Evolutionary conservation across 345 rosid genomes (phyloP), one percentile per base, ranked within the genome.

Genomic region (Sapria himalayana): DNA sequence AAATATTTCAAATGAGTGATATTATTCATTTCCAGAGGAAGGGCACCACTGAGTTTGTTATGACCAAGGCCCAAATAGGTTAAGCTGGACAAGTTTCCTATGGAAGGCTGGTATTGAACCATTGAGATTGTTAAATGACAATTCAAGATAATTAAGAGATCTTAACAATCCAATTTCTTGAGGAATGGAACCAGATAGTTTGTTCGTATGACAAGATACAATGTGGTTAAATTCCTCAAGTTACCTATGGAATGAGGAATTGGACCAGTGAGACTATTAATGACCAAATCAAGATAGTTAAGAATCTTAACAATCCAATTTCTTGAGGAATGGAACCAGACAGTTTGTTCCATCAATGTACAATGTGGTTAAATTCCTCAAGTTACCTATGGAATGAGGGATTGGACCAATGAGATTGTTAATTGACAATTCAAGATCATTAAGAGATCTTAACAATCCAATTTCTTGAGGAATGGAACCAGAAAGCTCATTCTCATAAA

Each of bases 71-170:
- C 9, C 16, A 58, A 37, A 37, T 24, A 43, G 29, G 19, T n/a
- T n/a, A 56, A 25, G 16, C 32, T 56, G 24, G 55, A 42, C 37
- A 57, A 27, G 5, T 57, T 46, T 45, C 44, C 62, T 4, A 65
- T 56, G 19, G 63, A 44, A 9, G 55, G 49, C n/a, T 36, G 76
- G 72, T 40, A 70, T 52, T 36, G 36, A 33, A 16, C 71, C 69
- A 5, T 41, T 49, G 37, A 61, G 59, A 24, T 27, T 29, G 63
- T 65, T 65, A 49, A 55, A 9, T 45, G 49, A 33, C 35, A 70
- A 58, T 38, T 62, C 63, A 46, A 70, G 48, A n/a, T n/a, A n/a
- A 17, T 58, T 61, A 2, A 37, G 21, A 7, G 62, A 43, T 24
- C 17, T 35, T 12, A 61, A 49, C 46, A 61, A 55, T n/a, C 58